Evolutionary conservation across 169 alveolate genomes (phyloP), one percentile per base, ranked within the genome.

Genomic region (Perkinsus chesapeaki): DNA sequence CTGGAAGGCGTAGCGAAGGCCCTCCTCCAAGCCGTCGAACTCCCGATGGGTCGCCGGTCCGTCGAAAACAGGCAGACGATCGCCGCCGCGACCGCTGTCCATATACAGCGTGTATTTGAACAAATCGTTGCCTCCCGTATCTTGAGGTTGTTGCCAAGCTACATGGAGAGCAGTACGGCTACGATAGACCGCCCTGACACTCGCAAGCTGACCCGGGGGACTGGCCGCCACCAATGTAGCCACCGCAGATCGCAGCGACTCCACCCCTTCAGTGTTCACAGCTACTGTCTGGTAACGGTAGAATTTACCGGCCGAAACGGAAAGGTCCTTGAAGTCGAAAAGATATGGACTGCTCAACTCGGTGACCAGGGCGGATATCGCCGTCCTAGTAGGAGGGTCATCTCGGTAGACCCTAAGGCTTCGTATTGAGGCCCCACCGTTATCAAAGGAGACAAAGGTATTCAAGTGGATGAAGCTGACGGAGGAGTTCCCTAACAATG

Each of bases 341-440:
- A 60, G 82, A 16, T 7, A 60, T 7, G 82, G 82, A 60, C 82
- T 60, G 82, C 36, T 60, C 31, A 60, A 34, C 82, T 60, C 82
- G 3, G 82, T 16, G 82, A 60, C 27, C 37, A 60, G 82, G 37
- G 27, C 82, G 3, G 82, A 60, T 27, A 60, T 60, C 31, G 82
- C 12, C 31, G 82, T 5, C 31, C 37, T 60, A 60, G 82, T 93
- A 91, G 90, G 95, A n/a, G 94, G 94, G 92, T 92, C 93, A 72
- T 94, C 95, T 10, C 93, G 39, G 73, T 94, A 91, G 38, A 94
- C 39, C 48, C 91, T 93, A 39, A 93, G 91, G 72, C 48, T 72
- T 16, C 92, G 36, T 93, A 94, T 92, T 27, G 95, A 92, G 92
- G 93, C 73, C 39, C 95, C 95, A 0, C 95, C 95, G 47, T 94